A percentile compares a stretch with the other conserved stretches of the same genome.
Evolutionary conservation across 352 stramenopile genomes (phyloP).

Genomic region (Pythium monospermum): DNA sequence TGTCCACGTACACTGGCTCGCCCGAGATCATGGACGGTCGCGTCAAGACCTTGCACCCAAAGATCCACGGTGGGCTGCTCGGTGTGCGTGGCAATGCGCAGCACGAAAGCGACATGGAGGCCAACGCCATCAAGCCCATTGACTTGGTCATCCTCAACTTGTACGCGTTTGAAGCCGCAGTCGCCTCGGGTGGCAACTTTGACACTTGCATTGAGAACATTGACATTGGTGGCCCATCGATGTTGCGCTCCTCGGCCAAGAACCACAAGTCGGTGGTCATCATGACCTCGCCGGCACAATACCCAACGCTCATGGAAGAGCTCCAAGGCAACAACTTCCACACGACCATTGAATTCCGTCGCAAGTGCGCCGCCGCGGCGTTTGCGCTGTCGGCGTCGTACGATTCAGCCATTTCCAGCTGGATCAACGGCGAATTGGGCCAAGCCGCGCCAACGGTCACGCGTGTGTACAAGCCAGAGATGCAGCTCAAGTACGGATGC

Average conservation of each 20-base stretch:
- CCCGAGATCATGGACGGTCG: conserved; percentile 99
- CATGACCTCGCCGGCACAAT: conserved; percentile 95
- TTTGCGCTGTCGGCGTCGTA: conserved; percentile 89
- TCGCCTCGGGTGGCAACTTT: conserved; percentile 90
- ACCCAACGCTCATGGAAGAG: conserved; percentile 91
- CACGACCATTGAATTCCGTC: conserved; percentile 88
- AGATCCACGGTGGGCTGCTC: conserved; percentile 98
- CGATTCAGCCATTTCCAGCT: conserved; percentile 96
- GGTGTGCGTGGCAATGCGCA: conserved; percentile 96
- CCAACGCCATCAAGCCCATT: conserved; percentile 96
- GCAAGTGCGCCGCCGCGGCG: conserved; percentile 73
- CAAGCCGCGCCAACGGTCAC: conserved; percentile 69
- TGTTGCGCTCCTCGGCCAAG: conserved; percentile 99
- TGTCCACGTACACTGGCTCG: conserved; percentile 96
- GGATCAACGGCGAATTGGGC: conserved; percentile 92
- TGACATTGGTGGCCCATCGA: conserved; percentile 99
- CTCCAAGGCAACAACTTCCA: conserved; percentile 90
- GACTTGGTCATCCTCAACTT: conserved; percentile 99
- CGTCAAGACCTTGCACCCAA: conserved; percentile 99
- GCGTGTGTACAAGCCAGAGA: conserved; percentile 95
- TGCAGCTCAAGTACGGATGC: conserved; percentile 94
- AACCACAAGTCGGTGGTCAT: conserved; percentile 99
- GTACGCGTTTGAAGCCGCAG: conserved; percentile 98
- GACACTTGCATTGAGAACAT: conserved; percentile 99
- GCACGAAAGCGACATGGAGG: conserved; percentile 96